Evolutionary conservation across 2,329 filamentous ascomycete genomes (phyloP).

Genomic region (Sordariomycetes sp.): DNA sequence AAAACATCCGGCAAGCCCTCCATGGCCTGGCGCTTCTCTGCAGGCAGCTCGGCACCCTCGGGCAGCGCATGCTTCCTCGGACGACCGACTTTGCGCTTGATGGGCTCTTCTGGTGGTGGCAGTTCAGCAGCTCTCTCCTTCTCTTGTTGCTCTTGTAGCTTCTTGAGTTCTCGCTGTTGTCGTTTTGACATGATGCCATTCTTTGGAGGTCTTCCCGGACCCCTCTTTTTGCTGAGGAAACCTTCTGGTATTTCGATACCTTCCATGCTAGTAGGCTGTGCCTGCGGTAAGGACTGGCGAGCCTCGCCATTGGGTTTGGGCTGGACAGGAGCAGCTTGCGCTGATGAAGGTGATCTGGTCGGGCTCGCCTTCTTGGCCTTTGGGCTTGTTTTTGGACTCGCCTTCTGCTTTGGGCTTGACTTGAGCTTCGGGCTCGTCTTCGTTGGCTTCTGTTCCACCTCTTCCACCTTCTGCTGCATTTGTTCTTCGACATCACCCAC

Average conservation of each 20-base stretch:
- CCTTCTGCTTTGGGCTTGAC: constrained; percentile 13
- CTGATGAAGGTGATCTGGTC: no score
- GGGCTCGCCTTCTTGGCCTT: constrained; percentile 16
- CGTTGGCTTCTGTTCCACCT: no score
- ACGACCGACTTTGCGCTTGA: constrained; percentile 57
- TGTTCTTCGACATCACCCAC: constrained; percentile 8
- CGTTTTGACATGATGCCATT: constrained; percentile 78
- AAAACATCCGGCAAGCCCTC: constrained; percentile 47
- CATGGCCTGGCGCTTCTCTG: constrained; percentile 59
- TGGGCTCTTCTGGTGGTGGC: constrained; percentile 36
- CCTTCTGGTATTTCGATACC: no score
- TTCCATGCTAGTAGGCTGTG: no score
- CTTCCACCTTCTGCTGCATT: no score
- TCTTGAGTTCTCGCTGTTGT: constrained; percentile 56
- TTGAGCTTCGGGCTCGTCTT: constrained; percentile 12
- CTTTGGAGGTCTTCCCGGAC: constrained; percentile 73
- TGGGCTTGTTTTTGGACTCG: constrained; percentile 4
- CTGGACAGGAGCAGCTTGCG: no score
- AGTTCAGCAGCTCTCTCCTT: constrained; percentile 41
- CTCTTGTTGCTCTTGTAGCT: constrained; percentile 36
- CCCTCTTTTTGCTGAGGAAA: constrained; percentile 64
- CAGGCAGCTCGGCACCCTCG: constrained; percentile 42
- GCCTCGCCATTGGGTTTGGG: no score
- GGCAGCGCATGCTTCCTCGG: constrained; percentile 54
- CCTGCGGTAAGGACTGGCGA: no score